Conservation (phyloP, 2,329 filamentous ascomycete genomes). For the Didymella arachidicola region DNA sequence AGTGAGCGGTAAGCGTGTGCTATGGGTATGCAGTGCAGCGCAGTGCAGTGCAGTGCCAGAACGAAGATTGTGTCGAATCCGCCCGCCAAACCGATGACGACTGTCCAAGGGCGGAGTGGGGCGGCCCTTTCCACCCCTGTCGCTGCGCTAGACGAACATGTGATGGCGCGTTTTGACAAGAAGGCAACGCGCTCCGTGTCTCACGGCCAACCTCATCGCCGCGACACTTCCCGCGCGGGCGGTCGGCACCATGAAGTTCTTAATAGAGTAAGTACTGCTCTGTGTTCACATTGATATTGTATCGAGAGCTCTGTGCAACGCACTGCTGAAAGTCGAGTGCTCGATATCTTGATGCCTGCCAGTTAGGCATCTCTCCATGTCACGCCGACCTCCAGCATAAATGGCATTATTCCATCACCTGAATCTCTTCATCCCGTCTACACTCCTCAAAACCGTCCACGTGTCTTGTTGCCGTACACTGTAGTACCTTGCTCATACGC, state of each 20-base stretch:
- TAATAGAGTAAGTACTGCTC: conserved; percentile 67
- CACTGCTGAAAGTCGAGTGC: neutral
- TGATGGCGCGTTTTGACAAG: conserved; percentile 16
- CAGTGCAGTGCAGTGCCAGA: neutral
- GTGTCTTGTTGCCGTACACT: neutral
- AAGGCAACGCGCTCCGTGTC: conserved; percentile 25
- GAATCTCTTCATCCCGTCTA: too few species aligned
- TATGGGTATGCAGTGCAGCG: neutral
- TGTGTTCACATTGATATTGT: too few species aligned
- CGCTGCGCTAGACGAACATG: conserved; percentile 15
- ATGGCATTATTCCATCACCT: neutral
- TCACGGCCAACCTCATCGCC: conserved; percentile 25
- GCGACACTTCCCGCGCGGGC: conserved; percentile 32
- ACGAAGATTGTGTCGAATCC: conserved; percentile 13
- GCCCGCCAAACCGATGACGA: conserved; percentile 19
- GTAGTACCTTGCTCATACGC: too few species aligned
- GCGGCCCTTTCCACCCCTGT: conserved; percentile 5
- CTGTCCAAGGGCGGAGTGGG: conserved; percentile 15
- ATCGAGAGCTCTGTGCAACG: too few species aligned
- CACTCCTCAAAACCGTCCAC: too few species aligned
- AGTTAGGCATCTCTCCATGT: neutral
- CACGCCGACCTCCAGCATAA: neutral
- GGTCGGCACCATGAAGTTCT: conserved; percentile 70
- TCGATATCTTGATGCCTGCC: neutral
- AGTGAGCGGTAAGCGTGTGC: neutral